These are phyloP conservation scores for Penicillium sp. DNA, from an alignment of 2,329 filamentous ascomycete genomes.

Conservation along the genomic window DNA sequence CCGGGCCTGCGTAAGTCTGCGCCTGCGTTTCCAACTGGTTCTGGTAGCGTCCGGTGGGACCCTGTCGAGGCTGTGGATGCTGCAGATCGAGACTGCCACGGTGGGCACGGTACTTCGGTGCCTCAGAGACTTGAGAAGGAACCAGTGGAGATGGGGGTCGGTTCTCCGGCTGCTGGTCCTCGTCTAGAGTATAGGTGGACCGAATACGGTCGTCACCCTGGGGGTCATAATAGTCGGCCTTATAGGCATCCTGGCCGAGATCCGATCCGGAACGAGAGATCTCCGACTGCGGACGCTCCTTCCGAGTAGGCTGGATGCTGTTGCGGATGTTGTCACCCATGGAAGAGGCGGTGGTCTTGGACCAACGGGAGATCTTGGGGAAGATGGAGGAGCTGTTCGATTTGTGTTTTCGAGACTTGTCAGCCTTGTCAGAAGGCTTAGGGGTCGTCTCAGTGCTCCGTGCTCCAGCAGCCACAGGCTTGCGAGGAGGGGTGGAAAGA, in stretches of 20 bases:
- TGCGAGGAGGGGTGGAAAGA: constrained; percentile 43
- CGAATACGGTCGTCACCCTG: constrained; percentile 44
- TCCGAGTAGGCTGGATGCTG: constrained; percentile 50
- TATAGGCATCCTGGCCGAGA: constrained; percentile 58
- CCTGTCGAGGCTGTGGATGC: constrained; percentile 60
- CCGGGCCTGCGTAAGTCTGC: constrained; percentile 46
- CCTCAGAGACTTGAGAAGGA: constrained; percentile 52
- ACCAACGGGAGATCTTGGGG: constrained; percentile 95
- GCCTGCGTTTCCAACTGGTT: constrained; percentile 58
- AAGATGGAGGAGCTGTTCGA: constrained; percentile 75
- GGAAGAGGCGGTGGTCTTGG: constrained; percentile 88
- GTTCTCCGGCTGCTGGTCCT: constrained; percentile 38
- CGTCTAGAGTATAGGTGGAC: constrained; percentile 41
- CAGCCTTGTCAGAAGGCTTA: constrained; percentile 46
- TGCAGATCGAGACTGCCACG: constrained; percentile 60
- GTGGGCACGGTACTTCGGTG: constrained; percentile 61
- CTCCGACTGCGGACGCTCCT: constrained; percentile 58
- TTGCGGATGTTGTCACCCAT: constrained; percentile 71
- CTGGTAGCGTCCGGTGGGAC: constrained; percentile 58
- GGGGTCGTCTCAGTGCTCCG: constrained; percentile 76
- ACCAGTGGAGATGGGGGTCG: constrained; percentile 58
- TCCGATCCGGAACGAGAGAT: constrained; percentile 74
- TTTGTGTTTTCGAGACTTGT: constrained; percentile 82
- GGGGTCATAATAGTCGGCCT: constrained; percentile 44
- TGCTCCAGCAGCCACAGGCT: constrained; percentile 41